Evolutionary conservation across 345 rosid genomes (phyloP).

Genomic region (Gossypium longicalyx): DNA sequence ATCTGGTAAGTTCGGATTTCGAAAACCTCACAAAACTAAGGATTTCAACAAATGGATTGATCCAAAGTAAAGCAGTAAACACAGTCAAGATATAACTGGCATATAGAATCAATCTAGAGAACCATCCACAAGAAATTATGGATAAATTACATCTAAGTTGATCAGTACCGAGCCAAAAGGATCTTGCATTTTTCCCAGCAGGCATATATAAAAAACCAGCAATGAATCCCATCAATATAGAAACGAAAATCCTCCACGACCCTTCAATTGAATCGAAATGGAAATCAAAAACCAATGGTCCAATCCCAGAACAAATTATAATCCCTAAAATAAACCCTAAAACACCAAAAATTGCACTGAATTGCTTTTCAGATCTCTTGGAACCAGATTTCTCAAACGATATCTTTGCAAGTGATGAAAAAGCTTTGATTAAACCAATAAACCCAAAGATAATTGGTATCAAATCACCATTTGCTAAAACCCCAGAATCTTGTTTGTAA

Average conservation of each 20-base stretch:
- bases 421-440: constrained; percentile 41
- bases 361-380: constrained; percentile 68
- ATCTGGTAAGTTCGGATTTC: constrained; percentile 33
- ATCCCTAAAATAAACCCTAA: constrained; percentile 60
- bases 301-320: constrained; percentile 42
- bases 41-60: constrained; percentile 60
- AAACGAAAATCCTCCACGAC: constrained; percentile 39
- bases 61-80: constrained; percentile 77
- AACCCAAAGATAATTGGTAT: constrained; percentile 54
- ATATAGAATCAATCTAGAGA: constrained; percentile 58
- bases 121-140: constrained; percentile 77
- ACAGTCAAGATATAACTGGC: constrained; percentile 37
- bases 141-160: constrained; percentile 60
- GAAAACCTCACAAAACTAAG: constrained; percentile 48
- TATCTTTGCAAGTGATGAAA: constrained; percentile 41
- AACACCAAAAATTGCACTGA: constrained; percentile 48
- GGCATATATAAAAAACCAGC: constrained; percentile 68
- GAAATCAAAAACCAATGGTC: constrained; percentile 49
- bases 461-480: constrained; percentile 49
- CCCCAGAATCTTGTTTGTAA: constrained; percentile 29
- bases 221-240: constrained; percentile 55
- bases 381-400: constrained; percentile 85
- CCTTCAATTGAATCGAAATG: constrained; percentile 55
- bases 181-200: constrained; percentile 64
- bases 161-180: constrained; percentile 95